These are phyloP conservation scores for Papiliotrema fonsecae DNA, from an alignment of 1,284 basidiomycete genomes.

Conservation along the genomic window DNA sequence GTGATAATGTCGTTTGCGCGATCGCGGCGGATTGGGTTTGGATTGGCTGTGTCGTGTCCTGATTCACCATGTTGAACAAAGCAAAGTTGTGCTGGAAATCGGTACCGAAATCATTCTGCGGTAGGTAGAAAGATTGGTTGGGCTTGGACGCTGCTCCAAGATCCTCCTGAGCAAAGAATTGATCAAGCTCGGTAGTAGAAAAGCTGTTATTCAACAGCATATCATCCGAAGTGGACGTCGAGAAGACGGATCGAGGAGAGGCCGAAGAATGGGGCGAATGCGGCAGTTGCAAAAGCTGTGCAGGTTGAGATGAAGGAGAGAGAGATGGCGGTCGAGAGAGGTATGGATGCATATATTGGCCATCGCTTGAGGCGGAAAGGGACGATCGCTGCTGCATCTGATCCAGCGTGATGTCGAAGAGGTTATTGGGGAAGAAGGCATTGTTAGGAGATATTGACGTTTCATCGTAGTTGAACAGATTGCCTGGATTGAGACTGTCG, in stretches of 20 bases:
- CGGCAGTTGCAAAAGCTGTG: slow-evolving; percentile 14
- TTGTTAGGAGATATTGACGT: background rate
- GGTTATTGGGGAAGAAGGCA: slow-evolving; percentile 1
- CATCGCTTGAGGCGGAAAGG: background rate
- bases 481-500: background rate
- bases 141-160: slow-evolving; percentile 1
- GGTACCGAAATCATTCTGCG: background rate
- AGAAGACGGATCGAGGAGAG: slow-evolving; percentile 32
- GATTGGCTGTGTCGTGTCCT: background rate
- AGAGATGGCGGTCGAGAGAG: slow-evolving; percentile 12
- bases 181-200: slow-evolving; percentile 31
- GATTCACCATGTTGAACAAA: slow-evolving; percentile 16
- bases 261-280: slow-evolving; percentile 30
- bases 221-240: slow-evolving; percentile 30
- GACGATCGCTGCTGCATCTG: background rate
- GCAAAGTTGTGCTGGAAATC: slow-evolving; percentile 16
- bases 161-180: slow-evolving; percentile 23
- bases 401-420: background rate
- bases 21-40: background rate
- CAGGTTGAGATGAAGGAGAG: slow-evolving; percentile 16
- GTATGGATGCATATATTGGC: slow-evolving; percentile 1
- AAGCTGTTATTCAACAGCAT: slow-evolving; percentile 29
- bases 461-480: background rate
- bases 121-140: slow-evolving; percentile 11
- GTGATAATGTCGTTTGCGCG: too few species aligned